Conservation (phyloP, 129 eudicot genomes). For the Flaveria robusta region DNA sequence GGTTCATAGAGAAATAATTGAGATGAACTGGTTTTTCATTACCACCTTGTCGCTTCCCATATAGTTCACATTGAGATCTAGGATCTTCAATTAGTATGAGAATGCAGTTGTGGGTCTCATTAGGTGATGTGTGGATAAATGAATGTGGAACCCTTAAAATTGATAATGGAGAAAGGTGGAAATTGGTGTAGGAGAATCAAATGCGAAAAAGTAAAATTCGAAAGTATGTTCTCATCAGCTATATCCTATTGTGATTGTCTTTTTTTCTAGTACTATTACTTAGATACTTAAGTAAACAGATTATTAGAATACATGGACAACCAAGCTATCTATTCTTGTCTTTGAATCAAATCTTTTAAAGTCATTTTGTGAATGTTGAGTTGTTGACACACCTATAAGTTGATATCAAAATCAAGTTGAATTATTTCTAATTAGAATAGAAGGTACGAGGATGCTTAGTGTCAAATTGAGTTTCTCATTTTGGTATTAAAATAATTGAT, state of each 20-base stretch:
- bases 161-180: not conserved
- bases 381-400: not conserved
- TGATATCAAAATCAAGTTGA: too few species aligned
- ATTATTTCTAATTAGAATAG: too few species aligned
- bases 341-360: not conserved
- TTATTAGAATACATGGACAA: not conserved
- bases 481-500: too few species aligned
- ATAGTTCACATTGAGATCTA: not conserved
- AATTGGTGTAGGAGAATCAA: not conserved
- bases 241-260: not conserved
- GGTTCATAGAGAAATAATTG: not conserved
- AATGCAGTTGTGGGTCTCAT: not conserved
- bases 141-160: not conserved
- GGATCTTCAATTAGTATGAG: not conserved
- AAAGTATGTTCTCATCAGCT: not conserved
- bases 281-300: not conserved
- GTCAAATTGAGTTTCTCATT: too few species aligned
- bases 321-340: not conserved
- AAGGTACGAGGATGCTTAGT: too few species aligned
- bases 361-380: not conserved
- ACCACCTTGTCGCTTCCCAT: conserved; percentile 13
- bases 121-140: not conserved
- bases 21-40: not conserved
- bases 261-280: not conserved
- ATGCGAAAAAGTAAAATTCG: not conserved